Percentiles rank a stretch among this genome's conserved stretches.
Conservation (phyloP, 768 basidiomycete species). For the Boletellus ananiceps region DNA sequence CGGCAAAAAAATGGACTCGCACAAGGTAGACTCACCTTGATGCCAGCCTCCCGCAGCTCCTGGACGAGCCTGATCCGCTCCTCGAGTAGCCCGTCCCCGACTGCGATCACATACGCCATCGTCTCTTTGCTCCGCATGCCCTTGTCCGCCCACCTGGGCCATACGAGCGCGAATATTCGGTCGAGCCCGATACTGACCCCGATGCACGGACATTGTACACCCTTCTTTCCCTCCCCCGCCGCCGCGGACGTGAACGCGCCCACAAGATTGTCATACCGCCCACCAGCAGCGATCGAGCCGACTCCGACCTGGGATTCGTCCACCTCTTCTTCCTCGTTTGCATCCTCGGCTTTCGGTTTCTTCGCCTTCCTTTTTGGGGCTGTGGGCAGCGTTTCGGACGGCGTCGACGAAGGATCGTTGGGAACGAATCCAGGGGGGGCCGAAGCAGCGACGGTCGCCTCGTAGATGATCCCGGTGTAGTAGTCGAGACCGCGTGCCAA, state of each 20-base stretch:
- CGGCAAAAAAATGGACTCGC: too few species aligned
- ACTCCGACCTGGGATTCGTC: slow-evolving; percentile 92
- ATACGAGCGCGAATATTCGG: slow-evolving; percentile 85
- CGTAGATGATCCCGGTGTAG: slow-evolving; percentile 98
- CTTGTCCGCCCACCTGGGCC: slow-evolving; percentile 74
- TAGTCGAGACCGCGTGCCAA: slow-evolving; percentile 98
- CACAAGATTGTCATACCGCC: slow-evolving; percentile 93
- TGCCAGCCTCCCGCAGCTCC: slow-evolving; percentile 78
- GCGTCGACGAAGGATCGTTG: slow-evolving; percentile 25
- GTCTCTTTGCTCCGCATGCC: slow-evolving; percentile 86
- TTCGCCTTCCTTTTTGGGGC: slow-evolving; percentile 36
- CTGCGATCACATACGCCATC: slow-evolving; percentile 89
- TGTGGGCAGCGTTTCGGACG: slow-evolving; percentile 18
- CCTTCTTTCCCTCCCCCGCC: slow-evolving; percentile 68
- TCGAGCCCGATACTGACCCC: slow-evolving; percentile 93
- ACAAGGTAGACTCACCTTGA: slow-evolving; percentile 59
- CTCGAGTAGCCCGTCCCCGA: slow-evolving; percentile 82
- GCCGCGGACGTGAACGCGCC: slow-evolving; percentile 86
- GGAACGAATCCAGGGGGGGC: slow-evolving; percentile 80
- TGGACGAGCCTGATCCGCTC: slow-evolving; percentile 80
- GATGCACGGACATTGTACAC: slow-evolving; percentile 73
- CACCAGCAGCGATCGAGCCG: slow-evolving; percentile 98
- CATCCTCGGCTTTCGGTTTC: slow-evolving; percentile 39
- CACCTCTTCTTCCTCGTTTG: slow-evolving; percentile 60
- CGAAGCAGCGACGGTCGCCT: slow-evolving; percentile 89